Base-by-base conservation (phyloP, 257 asterid species). In the Paraleonurus japonicus region DNA sequence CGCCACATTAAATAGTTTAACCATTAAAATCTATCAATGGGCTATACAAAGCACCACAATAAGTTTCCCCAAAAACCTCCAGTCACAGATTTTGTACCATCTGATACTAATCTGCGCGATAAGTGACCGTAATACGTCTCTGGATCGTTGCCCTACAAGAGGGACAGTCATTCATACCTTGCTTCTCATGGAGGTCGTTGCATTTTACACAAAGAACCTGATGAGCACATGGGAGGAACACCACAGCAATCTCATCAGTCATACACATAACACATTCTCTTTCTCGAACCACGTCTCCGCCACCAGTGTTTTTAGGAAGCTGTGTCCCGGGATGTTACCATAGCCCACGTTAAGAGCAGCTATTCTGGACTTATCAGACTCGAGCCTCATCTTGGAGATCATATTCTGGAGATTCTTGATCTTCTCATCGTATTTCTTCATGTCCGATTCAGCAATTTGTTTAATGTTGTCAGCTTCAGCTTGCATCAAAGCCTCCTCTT, bases 191-290 rank as follows among this genome's bases (percentile, higher is more conserved):
- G 8, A 54, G 84, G 4, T 4, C 50, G 30, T 64, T 93, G 90
- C 98, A 93, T n/a, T 77, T 39, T 7, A 41, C 65, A 27, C 98
- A 93, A 13, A 93, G 87, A 65, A 90, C 89, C 82, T 87, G 95
- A 76, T 93, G 98, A 1, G 91, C 83, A 67, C 98, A 93, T 0
- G 98, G 98, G 65, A 87, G 61, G 79, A 93, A 93, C 32, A 90
- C 88, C 72, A 93, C 92, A 0, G 88, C 76, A 20, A 79, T 85
- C 69, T 85, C 97, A 1, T 85, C 94, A 0, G 82, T 69, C 96
- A 93, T 72, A 60, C 97, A 93, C 96, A 93, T 85, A n/a, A 90
- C 87, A 3, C 98, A 94, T 65, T 94, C 98, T 81, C 95, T 80
- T 39, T 94, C 96, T 0, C 80, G 89, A 17, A 75, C 79, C 1